Evolutionary conservation across 2,329 filamentous ascomycete species (phyloP).

Genomic region (Trichoderma sp.): DNA sequence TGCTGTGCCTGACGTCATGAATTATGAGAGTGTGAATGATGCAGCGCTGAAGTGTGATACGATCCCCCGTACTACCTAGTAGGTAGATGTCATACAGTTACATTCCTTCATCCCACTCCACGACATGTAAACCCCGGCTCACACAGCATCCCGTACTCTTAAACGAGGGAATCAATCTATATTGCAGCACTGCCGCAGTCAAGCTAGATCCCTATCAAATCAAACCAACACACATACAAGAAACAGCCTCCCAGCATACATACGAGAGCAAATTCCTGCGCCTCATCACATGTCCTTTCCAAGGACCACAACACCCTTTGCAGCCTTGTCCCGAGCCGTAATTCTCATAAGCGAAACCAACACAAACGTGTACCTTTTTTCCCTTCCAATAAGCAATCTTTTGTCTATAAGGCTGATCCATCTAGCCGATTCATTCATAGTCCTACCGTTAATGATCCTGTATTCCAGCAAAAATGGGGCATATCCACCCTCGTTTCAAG

Average conservation of each 20-base stretch:
- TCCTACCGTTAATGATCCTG: background rate
- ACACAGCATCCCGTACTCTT: background rate
- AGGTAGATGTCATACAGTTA: too few species aligned
- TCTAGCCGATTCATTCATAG: background rate
- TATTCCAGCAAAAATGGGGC: background rate
- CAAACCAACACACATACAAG: background rate
- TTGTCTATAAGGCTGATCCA: background rate
- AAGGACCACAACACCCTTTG: background rate
- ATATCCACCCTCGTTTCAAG: background rate
- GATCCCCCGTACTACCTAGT: too few species aligned
- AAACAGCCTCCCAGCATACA: background rate
- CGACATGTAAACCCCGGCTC: background rate
- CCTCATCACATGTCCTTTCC: background rate
- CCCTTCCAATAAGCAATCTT: background rate
- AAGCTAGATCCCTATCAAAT: background rate
- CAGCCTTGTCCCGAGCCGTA: background rate
- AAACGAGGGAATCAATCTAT: background rate
- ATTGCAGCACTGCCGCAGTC: background rate
- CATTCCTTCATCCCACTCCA: too few species aligned
- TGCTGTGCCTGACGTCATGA: background rate
- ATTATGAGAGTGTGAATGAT: background rate
- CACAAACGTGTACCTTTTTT: background rate
- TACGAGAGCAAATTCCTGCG: background rate
- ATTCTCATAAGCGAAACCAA: background rate
- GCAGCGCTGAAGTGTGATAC: background rate